Evolutionary conservation across 306 rosid genomes (phyloP).

Genomic region (Castanea sativa): DNA sequence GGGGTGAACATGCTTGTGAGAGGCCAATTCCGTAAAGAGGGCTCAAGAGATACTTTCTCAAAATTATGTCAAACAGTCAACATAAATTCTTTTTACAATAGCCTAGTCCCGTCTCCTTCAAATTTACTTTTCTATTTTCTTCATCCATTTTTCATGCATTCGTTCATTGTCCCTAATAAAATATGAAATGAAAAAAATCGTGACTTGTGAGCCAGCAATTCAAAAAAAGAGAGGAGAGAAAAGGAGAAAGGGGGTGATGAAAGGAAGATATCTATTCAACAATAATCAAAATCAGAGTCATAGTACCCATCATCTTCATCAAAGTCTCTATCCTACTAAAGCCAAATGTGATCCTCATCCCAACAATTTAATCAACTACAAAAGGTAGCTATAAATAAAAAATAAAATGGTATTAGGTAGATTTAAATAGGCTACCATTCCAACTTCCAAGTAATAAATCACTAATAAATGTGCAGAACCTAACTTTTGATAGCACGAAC

Average conservation of each 20-base stretch:
- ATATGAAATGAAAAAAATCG: not conserved
- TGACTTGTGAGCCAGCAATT: not conserved
- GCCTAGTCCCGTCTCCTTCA: too few relatives aligned
- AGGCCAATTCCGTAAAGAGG: too few relatives aligned
- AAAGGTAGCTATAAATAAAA: not conserved
- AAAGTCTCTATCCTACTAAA: slow-evolving; percentile 8
- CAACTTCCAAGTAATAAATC: not conserved
- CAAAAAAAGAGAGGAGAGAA: not conserved
- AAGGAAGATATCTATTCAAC: not conserved
- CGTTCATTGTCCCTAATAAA: not conserved
- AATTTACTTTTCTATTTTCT: too few relatives aligned
- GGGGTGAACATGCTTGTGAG: too few relatives aligned
- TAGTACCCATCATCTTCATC: slow-evolving; percentile 21
- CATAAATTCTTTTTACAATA: too few relatives aligned
- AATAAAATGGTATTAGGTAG: not conserved
- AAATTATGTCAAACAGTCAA: too few relatives aligned
- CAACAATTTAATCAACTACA: slow-evolving; percentile 20
- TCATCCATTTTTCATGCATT: not conserved
- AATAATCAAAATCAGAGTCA: slow-evolving; percentile 5
- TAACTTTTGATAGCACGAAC: not conserved
- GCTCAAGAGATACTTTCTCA: too few relatives aligned
- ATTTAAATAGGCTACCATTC: not conserved
- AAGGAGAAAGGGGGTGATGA: not conserved
- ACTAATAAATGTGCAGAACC: not conserved
- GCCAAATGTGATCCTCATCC: slow-evolving; percentile 51